Evolutionary conservation across 140 eudicot species (phyloP), one percentile per base, ranked within the genome.

Genomic region (Stevia rebaudiana): DNA sequence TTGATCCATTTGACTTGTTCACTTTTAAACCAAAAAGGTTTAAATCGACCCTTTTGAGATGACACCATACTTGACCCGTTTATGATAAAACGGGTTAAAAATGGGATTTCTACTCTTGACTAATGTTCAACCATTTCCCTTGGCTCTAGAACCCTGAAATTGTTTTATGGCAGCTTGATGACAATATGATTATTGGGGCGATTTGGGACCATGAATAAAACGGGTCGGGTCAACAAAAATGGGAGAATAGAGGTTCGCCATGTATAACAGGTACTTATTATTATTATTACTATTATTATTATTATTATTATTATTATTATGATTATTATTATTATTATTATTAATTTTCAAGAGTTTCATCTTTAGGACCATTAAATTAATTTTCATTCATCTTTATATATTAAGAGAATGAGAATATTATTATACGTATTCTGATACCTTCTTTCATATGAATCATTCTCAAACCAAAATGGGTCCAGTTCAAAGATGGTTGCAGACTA

Each of bases 151-250:
- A 11, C 21, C 40, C 43, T 35, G 18, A 36, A 52, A 12, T 24
- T 55, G 69, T 49, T 48, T 22, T 49, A 37, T 61, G 63, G 70
- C 76, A 46, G 70, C 47, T 52, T 63, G 30, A 54, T 11, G 23
- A 54, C 22, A n/a, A 35, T 44, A n/a, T 8, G 41, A 53, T 51
- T 19, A 17, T 25, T n/a, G 33, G 41, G 8, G 63, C 63, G 33
- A 35, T 36, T 61, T 51, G 54, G 63, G 76, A 39, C 46, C 18
- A 40, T 18, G 70, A 40, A 23, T 23, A 49, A 28, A 58, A 31
- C 40, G 68, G 25, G 40, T n/a, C 40, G 22, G 21, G 23, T 15
- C 22, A 58, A 58, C 48, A 58, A 18, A 55, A 31, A 15, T 15
- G 16, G 47, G 70, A 62, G 37, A 30, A 24, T 28, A 43, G 71